These are phyloP conservation scores for Arthrobotrys conoides DNA, from an alignment of 2,329 filamentous ascomycete species.

Conservation along the genomic window DNA sequence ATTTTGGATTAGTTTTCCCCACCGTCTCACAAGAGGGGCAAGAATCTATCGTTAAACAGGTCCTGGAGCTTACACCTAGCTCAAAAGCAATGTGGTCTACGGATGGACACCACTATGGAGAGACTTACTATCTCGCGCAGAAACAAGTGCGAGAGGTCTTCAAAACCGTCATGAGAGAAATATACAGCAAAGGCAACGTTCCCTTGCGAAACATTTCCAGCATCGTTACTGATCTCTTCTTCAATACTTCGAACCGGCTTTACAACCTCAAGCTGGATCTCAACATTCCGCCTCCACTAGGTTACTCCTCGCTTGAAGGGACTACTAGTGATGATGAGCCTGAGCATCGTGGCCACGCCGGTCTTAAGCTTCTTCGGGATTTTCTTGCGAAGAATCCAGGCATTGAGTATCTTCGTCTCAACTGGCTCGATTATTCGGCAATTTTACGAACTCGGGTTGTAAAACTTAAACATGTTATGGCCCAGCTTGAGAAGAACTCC, in stretches of 20 bases:
- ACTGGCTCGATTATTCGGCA: conserved; percentile 84
- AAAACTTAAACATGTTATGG: conserved; percentile 73
- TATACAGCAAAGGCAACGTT: conserved; percentile 77
- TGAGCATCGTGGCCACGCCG: conserved; percentile 60
- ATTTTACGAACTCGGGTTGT: conserved; percentile 77
- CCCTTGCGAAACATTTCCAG: conserved; percentile 75
- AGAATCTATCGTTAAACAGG: conserved; percentile 77
- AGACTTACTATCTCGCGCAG: conserved; percentile 62
- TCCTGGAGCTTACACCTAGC: conserved; percentile 72
- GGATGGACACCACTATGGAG: conserved; percentile 62
- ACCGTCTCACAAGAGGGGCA: conserved; percentile 83
- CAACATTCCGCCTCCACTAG: conserved; percentile 21
- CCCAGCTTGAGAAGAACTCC: conserved; percentile 69
- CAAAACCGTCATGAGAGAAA: conserved; percentile 68
- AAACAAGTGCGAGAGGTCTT: conserved; percentile 75
- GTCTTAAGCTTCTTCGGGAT: conserved; percentile 63
- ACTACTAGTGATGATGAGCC: background rate
- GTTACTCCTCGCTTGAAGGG: background rate
- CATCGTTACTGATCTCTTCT: conserved; percentile 78
- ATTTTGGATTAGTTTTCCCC: conserved; percentile 86
- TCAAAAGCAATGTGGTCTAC: conserved; percentile 64
- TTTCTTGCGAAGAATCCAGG: conserved; percentile 71
- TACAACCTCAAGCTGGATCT: conserved; percentile 74
- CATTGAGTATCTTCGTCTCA: conserved; percentile 78
- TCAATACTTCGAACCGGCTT: conserved; percentile 81